Conservation (phyloP, 1,284 basidiomycete species). For the Cutaneotrichosporon sp. region DNA sequence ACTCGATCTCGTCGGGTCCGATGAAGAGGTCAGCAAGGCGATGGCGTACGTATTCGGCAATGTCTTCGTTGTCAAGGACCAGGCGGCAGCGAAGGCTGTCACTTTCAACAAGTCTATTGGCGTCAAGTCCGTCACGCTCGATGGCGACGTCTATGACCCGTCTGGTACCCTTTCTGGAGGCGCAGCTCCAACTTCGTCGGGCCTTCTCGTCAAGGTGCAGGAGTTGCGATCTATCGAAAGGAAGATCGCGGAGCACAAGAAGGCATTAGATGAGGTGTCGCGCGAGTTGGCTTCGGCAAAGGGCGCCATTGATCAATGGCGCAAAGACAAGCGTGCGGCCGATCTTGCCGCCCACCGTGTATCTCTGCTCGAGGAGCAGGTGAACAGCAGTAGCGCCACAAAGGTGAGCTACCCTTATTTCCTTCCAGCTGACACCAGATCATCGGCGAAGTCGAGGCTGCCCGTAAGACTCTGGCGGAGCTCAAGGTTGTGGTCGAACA, state of each 20-base stretch:
- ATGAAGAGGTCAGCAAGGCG: slow-evolving; percentile 77
- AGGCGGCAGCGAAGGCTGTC: slow-evolving; percentile 79
- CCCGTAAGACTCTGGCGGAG: slow-evolving; percentile 63
- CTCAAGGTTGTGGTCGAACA: slow-evolving; percentile 62
- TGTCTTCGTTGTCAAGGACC: slow-evolving; percentile 86
- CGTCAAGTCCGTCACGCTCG: slow-evolving; percentile 82
- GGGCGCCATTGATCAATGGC: slow-evolving; percentile 65
- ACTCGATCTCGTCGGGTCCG: slow-evolving; percentile 78
- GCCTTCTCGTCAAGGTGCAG: slow-evolving; percentile 79
- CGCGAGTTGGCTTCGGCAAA: slow-evolving; percentile 57
- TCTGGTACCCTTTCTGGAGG: slow-evolving; percentile 92
- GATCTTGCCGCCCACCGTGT: slow-evolving; percentile 89
- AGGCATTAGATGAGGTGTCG: slow-evolving; percentile 57
- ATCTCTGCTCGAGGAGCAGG: slow-evolving; percentile 73
- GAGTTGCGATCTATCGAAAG: slow-evolving; percentile 63
- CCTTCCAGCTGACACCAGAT: slow-evolving; percentile 54
- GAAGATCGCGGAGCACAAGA: slow-evolving; percentile 58
- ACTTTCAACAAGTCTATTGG: slow-evolving; percentile 74
- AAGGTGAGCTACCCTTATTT: slow-evolving; percentile 67
- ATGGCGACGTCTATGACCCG: slow-evolving; percentile 96
- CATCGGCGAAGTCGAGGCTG: slow-evolving; percentile 64
- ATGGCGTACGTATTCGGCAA: slow-evolving; percentile 94
- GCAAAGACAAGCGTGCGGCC: slow-evolving; percentile 61
- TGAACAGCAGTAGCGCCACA: slow-evolving; percentile 82
- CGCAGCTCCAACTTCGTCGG: slow-evolving; percentile 69